Conservation (phyloP, 2,329 filamentous ascomycete species). For the Trematosphaeria pertusa region DNA sequence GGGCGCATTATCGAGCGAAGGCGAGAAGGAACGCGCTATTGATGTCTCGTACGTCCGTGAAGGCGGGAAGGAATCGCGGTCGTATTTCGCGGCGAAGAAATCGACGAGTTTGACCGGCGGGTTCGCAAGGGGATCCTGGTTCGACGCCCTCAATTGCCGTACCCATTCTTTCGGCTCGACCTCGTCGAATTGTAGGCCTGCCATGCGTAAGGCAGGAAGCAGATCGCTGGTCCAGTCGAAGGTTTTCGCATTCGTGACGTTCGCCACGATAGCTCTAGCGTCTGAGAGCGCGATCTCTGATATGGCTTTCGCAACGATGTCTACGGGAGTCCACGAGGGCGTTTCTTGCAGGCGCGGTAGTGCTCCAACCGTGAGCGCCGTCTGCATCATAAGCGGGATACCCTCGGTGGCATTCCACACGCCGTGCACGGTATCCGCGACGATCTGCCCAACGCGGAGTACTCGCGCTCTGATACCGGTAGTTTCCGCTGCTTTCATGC, state of each 20-base stretch:
- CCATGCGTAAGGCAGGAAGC: slow-evolving; percentile 57
- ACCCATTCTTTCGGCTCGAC: slow-evolving; percentile 35
- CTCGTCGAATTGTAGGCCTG: slow-evolving; percentile 45
- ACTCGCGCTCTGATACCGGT: slow-evolving; percentile 31
- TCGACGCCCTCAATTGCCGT: slow-evolving; percentile 48
- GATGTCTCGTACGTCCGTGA: slow-evolving; percentile 24
- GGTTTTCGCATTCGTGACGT: slow-evolving; percentile 59
- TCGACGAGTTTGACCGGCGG: slow-evolving; percentile 62
- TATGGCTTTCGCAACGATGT: slow-evolving; percentile 33
- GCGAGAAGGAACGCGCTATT: slow-evolving; percentile 21
- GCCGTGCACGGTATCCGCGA: slow-evolving; percentile 55
- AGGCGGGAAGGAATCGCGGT: slow-evolving; percentile 29
- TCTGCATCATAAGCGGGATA: slow-evolving; percentile 58
- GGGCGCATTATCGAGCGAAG: slow-evolving; percentile 22
- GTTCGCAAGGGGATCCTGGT: slow-evolving; percentile 58
- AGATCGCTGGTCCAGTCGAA: slow-evolving; percentile 63
- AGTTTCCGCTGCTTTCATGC: slow-evolving; percentile 21
- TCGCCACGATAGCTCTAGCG: slow-evolving; percentile 51
- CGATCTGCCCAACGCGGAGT: slow-evolving; percentile 53
- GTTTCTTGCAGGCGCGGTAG: slow-evolving; percentile 54
- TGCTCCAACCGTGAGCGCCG: slow-evolving; percentile 55
- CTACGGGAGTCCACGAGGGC: slow-evolving; percentile 42
- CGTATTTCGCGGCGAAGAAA: slow-evolving; percentile 62
- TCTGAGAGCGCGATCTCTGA: slow-evolving; percentile 31
- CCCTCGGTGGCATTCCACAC: slow-evolving; percentile 60